These are phyloP conservation scores for Cucurbita argyrosperma DNA, from an alignment of 306 rosid species.

Conservation along the genomic window DNA sequence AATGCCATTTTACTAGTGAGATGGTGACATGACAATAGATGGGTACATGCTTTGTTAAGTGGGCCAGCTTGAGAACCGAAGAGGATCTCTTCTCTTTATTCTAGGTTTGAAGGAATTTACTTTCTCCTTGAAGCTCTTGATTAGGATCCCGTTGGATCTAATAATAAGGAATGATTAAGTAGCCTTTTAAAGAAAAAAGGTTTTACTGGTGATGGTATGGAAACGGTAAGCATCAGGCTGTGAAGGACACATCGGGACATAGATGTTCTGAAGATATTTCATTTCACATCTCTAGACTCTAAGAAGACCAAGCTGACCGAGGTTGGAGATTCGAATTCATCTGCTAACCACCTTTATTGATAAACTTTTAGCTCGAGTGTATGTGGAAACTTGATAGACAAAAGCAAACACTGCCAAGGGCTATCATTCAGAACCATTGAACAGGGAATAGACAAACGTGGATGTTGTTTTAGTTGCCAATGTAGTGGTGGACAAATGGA, in stretches of 20 bases:
- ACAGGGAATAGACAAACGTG: background rate
- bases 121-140: background rate
- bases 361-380: background rate
- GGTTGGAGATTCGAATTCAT: background rate
- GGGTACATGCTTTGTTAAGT: background rate
- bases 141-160: background rate
- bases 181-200: background rate
- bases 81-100: background rate
- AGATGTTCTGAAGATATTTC: background rate
- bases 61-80: background rate
- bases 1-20: background rate
- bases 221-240: background rate
- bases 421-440: background rate
- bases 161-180: background rate
- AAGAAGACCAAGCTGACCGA: background rate
- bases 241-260: background rate
- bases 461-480: background rate
- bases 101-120: background rate
- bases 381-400: background rate
- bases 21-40: background rate
- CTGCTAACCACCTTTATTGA: background rate
- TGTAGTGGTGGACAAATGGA: background rate
- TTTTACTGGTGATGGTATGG: background rate
- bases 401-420: background rate
- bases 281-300: background rate